A percentile compares a stretch with the other conserved stretches of the same genome.
phyloP scores from a whole-genome alignment of 768 basidiomycete genomes.

The Brasilioporus rufonigricans region DNA sequence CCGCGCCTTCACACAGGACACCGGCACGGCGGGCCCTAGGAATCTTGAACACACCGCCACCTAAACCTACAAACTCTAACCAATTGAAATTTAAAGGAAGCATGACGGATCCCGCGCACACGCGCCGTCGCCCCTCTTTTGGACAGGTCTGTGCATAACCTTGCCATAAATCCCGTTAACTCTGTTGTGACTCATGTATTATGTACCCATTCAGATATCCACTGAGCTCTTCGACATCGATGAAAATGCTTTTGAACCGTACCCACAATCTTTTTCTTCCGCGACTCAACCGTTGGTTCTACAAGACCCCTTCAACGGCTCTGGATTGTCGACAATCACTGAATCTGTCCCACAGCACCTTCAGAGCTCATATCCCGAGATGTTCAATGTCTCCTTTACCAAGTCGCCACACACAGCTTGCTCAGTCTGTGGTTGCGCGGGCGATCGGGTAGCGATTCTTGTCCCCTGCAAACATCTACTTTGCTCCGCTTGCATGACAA shows the following conservation, averaged over 20 bases:
- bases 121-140: constrained; percentile 39
- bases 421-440: constrained; percentile 58
- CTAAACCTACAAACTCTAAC: constrained; percentile 50
- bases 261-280: constrained; percentile 38
- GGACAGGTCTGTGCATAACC: constrained; percentile 36
- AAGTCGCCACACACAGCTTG: constrained; percentile 38
- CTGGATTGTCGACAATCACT: constrained; percentile 32
- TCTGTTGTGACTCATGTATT: constrained; percentile 14
- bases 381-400: constrained; percentile 16
- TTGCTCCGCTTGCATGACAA: constrained; percentile 80
- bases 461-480: constrained; percentile 74
- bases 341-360: constrained; percentile 28
- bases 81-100: constrained; percentile 67
- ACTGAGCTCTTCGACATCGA: constrained; percentile 71
- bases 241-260: constrained; percentile 62
- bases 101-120: constrained; percentile 66
- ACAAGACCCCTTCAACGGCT: constrained; percentile 44
- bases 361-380: constrained; percentile 20
- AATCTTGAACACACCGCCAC: constrained; percentile 59
- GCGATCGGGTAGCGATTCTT: constrained; percentile 58
- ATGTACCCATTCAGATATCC: constrained; percentile 36
- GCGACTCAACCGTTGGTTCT: constrained; percentile 34
- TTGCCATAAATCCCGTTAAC: constrained; percentile 10
- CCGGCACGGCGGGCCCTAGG: constrained; percentile 37
- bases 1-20: constrained; percentile 28